Percentiles rank a stretch among this genome's conserved stretches.
phyloP scores from a whole-genome alignment of 345 rosid species.

The Syzygium aqueum region DNA sequence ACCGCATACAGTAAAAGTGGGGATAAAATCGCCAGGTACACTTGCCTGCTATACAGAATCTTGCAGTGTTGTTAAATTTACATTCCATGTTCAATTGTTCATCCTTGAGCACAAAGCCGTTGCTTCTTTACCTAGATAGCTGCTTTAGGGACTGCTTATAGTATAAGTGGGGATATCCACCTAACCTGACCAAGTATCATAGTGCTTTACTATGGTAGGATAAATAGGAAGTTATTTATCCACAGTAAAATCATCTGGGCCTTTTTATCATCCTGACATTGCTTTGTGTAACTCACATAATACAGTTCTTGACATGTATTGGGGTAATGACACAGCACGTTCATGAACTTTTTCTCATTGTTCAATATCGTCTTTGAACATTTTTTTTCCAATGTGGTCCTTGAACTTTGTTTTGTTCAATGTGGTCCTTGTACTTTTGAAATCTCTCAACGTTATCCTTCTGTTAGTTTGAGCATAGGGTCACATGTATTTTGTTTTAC shows the following conservation, averaged over 20 bases:
- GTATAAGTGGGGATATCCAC: background rate
- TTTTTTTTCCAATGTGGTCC: background rate
- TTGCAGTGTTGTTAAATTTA: background rate
- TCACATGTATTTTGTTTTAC: background rate
- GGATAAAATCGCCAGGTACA: constrained; percentile 69
- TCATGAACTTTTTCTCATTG: background rate
- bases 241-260: background rate
- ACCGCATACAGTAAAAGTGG: constrained; percentile 63
- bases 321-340: background rate
- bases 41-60: background rate
- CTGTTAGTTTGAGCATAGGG: background rate
- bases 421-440: background rate
- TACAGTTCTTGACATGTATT: background rate
- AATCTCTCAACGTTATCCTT: background rate
- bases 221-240: background rate
- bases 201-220: background rate
- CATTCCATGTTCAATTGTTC: background rate
- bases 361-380: background rate
- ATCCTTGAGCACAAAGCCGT: background rate
- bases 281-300: background rate
- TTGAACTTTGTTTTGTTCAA: background rate
- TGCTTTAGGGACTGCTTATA: background rate
- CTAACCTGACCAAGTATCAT: background rate
- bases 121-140: background rate
- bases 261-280: background rate